Evolutionary conservation across 2,329 filamentous ascomycete genomes (phyloP), one percentile per base, ranked within the genome.

Genomic region (Colletotrichum viniferum): DNA sequence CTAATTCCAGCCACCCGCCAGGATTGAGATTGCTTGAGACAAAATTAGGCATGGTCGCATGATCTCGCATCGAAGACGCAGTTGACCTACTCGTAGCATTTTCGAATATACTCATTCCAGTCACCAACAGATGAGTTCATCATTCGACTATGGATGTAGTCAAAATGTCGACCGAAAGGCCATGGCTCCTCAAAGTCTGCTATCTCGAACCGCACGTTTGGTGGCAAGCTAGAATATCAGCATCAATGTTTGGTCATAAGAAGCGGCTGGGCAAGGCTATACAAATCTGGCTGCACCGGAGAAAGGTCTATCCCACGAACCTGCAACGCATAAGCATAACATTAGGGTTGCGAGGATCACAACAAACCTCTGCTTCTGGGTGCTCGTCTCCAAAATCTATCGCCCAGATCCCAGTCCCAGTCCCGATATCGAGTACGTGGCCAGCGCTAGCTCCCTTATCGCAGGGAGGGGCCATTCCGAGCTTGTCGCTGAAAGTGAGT

Each of bases 121-220:
- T 91, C 90, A 5, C 84, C 81, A 76, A 92, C 87, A 66, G 87
- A 86, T 64, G 90, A 90, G 4, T 87, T 84, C 78, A 92, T 84
- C 77, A 90, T 85, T 62, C 89, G 87, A 6, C 88, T 88, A 79
- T 92, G 90, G 77, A 93, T 89, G 78, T 89, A 90, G 82, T 93
- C 91, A 80, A 91, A 91, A 2, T 86, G 85, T 30, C 80, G 77
- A 3, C 77, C 74, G 75, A 77, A 81, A 12, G 78, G 77, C 79
- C 78, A 81, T 16, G 78, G 77, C 24, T 79, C 36, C 60, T 82
- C 78, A 5, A 81, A 34, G 73, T 86, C 84, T 58, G 87, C 86
- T 70, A 87, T 81, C 73, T 85, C 80, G 65, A 87, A 87, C 7
- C 79, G 75, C 4, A 85, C 77, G 72, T 86, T 86, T 1, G 81